Evolutionary conservation across 257 asterid species (phyloP), one percentile per base, ranked within the genome.

Genomic region (Perilla frutescens): DNA sequence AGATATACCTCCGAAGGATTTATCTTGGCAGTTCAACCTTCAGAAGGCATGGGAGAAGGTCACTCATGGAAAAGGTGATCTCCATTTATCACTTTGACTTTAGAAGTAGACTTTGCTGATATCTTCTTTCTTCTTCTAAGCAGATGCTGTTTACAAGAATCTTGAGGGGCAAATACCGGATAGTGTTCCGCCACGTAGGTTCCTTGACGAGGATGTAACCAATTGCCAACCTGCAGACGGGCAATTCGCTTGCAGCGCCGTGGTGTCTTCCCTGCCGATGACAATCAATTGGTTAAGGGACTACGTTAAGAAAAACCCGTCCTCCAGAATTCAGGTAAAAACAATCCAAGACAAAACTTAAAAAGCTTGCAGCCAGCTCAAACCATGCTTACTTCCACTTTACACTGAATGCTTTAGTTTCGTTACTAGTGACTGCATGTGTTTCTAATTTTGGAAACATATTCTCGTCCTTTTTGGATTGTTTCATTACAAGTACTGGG

Each of bases 21-120:
- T 90, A 77, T 71, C 94, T 3, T 92, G 98, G 98, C 98, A 90
- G 81, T 82, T 82, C 72, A 90, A 85, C 77, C 90, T 92, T 67
- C 94, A 88, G 82, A 84, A 83, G 67, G 86, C 81, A 62, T 90
- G 97, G 97, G 98, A 89, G 82, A 85, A 79, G 71, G 84, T 76
- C 37, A 76, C 81, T 71, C 91, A 87, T 71, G 90, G 91, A 37
- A 84, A 84, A 83, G 94, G 98, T 87, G 54, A 71, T 34, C n/a
- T 34, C 49, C 53, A 9, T 56, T 50, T 50, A 32, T 41, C 64
- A 29, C 47, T 49, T 76, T 43, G 39, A 68, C 43, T 43, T 60
- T 4, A 37, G 11, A 26, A 31, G 34, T 58, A 47, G 32, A 6
- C 61, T 39, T 47, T 47, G 26, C 31, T 54, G 12, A 34, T 50